These are phyloP conservation scores for Phialemonium atrogriseum DNA, from an alignment of 2,329 filamentous ascomycete species.

Conservation along the genomic window DNA sequence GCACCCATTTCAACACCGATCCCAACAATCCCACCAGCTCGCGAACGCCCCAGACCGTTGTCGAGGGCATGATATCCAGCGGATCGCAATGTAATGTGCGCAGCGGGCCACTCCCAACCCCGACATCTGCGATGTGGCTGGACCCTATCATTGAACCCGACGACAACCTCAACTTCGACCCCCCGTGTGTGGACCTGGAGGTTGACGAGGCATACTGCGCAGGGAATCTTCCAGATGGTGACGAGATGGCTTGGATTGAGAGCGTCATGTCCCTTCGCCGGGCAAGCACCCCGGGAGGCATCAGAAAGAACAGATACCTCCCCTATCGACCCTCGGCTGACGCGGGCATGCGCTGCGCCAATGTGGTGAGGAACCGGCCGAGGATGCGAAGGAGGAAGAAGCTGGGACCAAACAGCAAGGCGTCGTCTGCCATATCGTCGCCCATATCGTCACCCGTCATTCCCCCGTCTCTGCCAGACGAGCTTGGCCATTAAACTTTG, in stretches of 20 bases:
- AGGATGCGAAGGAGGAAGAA: conserved; percentile 24
- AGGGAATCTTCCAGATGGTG: conserved; percentile 5
- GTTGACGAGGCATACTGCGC: conserved; percentile 13
- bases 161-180: conserved; percentile 8
- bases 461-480: conserved; percentile 6
- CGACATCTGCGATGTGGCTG: conserved; percentile 1
- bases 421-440: conserved; percentile 10
- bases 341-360: conserved; percentile 20
- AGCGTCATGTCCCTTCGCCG: conserved; percentile 13
- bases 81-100: conserved; percentile 9
- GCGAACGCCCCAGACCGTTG: conserved; percentile 4
- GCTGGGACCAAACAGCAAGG: conserved; percentile 9
- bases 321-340: conserved; percentile 20
- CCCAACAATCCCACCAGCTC: conserved; percentile 5
- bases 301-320: conserved; percentile 15
- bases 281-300: conserved; percentile 11
- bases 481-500: not conserved
- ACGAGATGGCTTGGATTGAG: conserved; percentile 10
- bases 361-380: conserved; percentile 22
- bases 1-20: conserved; percentile 7
- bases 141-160: conserved; percentile 7
- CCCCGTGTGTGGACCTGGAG: conserved; percentile 8
- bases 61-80: conserved; percentile 9
- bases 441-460: conserved; percentile 12
- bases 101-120: not conserved